Percentiles rank a stretch among this genome's conserved stretches.
Evolutionary conservation across 2,329 filamentous ascomycete genomes (phyloP).

Genomic region (Aspergillus sergii): DNA sequence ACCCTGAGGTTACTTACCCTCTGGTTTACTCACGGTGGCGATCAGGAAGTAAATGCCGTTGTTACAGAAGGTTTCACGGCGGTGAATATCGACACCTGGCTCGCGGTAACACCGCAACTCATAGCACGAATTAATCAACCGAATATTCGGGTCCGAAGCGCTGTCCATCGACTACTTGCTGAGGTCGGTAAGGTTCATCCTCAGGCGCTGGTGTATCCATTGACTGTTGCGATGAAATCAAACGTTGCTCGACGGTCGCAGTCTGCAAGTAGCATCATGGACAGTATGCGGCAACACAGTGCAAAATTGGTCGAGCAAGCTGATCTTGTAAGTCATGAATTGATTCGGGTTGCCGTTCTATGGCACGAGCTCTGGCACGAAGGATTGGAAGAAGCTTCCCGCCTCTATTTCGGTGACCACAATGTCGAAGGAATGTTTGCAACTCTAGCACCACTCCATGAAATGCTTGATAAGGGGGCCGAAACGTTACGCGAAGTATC

Average conservation of each 20-base stretch:
- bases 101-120: constrained; percentile 95
- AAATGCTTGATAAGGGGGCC: constrained; percentile 85
- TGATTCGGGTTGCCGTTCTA: constrained; percentile 93
- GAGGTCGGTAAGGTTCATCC: constrained; percentile 94
- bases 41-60: constrained; percentile 81
- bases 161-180: constrained; percentile 87
- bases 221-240: constrained; percentile 98
- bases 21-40: constrained; percentile 93
- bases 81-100: constrained; percentile 96
- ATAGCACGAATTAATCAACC: constrained; percentile 98
- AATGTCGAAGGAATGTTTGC: constrained; percentile 98
- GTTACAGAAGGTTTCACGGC: constrained; percentile 89
- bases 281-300: constrained; percentile 95
- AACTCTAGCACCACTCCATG: constrained; percentile 85
- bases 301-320: constrained; percentile 91
- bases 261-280: constrained; percentile 92
- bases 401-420: constrained; percentile 94
- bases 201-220: constrained; percentile 92
- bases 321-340: constrained; percentile 90
- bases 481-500: constrained; percentile 95
- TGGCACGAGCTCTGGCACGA: constrained; percentile 99
- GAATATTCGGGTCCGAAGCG: constrained; percentile 81
- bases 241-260: constrained; percentile 81
- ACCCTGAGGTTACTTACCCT: constrained; percentile 88
- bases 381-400: constrained; percentile 91